Conservation (phyloP, 257 asterid genomes). For the Solanum lycopersicoides region DNA sequence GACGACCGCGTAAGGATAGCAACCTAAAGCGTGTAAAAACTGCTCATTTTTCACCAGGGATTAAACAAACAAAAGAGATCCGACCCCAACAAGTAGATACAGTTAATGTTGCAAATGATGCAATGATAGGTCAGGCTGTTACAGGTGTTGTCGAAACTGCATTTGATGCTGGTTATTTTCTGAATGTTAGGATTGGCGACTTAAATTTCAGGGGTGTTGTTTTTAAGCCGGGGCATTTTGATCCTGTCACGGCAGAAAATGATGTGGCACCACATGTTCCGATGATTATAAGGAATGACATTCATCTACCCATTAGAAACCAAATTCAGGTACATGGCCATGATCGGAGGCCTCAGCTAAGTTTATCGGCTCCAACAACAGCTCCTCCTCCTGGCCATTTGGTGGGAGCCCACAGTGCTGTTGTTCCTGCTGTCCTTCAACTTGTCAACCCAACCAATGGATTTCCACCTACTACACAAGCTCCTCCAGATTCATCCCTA, state of each 20-base stretch:
- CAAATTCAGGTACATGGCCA: constrained; percentile 5
- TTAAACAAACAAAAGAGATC: constrained; percentile 19
- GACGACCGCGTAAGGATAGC: constrained; percentile 39
- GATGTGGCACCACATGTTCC: constrained; percentile 74
- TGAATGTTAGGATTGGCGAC: constrained; percentile 61
- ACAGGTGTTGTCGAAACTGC: constrained; percentile 78
- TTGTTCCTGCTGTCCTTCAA: constrained; percentile 55
- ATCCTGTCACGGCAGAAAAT: constrained; percentile 67
- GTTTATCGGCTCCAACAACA: constrained; percentile 2
- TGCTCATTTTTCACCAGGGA: constrained; percentile 30
- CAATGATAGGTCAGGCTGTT: constrained; percentile 63
- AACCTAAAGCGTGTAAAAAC: constrained; percentile 12
- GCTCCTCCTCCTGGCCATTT: constrained; percentile 35
- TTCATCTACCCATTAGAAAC: constrained; percentile 24
- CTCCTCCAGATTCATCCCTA: constrained; percentile 15
- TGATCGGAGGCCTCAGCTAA: not conserved
- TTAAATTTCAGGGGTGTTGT: constrained; percentile 66
- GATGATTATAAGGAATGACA: constrained; percentile 55
- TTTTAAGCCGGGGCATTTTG: constrained; percentile 71
- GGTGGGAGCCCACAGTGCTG: constrained; percentile 37
- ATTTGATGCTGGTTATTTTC: constrained; percentile 80
- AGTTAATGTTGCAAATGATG: constrained; percentile 14
- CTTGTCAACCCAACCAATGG: constrained; percentile 32
- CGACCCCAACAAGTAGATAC: constrained; percentile 13
- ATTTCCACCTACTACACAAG: constrained; percentile 7